Conservation (phyloP, 176 grass and related monocot genomes). For the Triticum urartu region DNA sequence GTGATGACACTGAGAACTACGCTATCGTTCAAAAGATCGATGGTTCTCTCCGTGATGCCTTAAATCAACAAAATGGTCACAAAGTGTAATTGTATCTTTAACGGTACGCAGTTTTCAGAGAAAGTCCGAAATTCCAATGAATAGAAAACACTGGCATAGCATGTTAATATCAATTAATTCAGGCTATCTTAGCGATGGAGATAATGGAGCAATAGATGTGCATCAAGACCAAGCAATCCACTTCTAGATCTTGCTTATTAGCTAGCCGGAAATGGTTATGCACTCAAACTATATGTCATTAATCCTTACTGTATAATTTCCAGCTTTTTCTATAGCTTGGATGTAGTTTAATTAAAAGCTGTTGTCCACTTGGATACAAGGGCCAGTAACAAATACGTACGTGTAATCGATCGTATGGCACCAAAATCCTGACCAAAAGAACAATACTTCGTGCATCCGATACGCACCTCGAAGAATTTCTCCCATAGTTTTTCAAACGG, state of each 20-base stretch:
- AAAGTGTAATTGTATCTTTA: background rate
- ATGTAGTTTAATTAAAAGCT: background rate
- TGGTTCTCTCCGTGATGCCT: too few species aligned
- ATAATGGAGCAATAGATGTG: background rate
- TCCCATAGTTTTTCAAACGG: slow-evolving; percentile 96
- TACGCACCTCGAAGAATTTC: slow-evolving; percentile 73
- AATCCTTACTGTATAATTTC: background rate
- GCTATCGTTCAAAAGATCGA: background rate
- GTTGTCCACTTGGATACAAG: background rate
- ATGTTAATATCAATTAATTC: background rate
- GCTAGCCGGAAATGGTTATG: background rate
- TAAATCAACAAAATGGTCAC: background rate
- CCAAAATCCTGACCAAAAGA: too few species aligned
- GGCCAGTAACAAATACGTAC: background rate
- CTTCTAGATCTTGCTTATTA: slow-evolving; percentile 3
- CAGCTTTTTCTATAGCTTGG: background rate
- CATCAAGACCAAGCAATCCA: background rate
- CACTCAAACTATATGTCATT: background rate
- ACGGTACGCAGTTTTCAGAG: background rate
- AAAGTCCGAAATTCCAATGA: background rate
- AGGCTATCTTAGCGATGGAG: background rate
- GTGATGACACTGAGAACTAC: background rate
- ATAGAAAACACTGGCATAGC: background rate
- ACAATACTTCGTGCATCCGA: too few species aligned
- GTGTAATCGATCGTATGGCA: too few species aligned